These are phyloP conservation scores for Fusarium veterinarium DNA, from an alignment of 2,329 filamentous ascomycete species.

Conservation along the genomic window DNA sequence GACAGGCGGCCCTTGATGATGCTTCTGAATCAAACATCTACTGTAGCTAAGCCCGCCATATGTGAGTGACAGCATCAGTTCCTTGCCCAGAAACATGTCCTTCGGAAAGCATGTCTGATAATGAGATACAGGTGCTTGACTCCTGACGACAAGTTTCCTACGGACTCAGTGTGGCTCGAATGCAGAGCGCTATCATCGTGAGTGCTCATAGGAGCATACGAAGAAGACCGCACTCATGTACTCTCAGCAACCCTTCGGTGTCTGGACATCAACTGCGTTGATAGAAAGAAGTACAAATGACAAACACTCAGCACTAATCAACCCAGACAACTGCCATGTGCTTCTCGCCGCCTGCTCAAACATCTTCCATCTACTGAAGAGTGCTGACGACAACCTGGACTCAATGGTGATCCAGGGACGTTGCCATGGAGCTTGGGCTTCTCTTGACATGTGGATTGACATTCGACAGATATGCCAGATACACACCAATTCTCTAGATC, in stretches of 20 bases:
- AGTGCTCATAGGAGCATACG: too few species aligned
- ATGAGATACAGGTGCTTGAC: not conserved
- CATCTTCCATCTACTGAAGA: too few species aligned
- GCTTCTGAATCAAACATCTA: not conserved
- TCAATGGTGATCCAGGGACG: accelerated
- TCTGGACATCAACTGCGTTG: not conserved
- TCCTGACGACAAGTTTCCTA: not conserved
- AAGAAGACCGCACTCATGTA: not conserved
- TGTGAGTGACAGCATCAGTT: not conserved
- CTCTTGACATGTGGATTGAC: not conserved
- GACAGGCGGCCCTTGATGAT: not conserved
- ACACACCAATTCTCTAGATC: not conserved
- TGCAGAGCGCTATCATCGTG: accelerated
- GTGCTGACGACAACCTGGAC: accelerated
- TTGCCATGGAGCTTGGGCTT: not conserved
- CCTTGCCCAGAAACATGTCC: too few species aligned
- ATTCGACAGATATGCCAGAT: not conserved
- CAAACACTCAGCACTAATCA: not conserved
- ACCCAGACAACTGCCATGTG: not conserved
- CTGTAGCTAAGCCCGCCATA: too few species aligned
- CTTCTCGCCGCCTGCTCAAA: not conserved
- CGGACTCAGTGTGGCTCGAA: not conserved
- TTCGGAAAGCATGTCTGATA: too few species aligned
- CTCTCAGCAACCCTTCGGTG: not conserved
- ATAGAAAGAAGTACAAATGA: too few species aligned